Conservation (phyloP, 371 early-diverging fungal species). For the Umbelopsis sp. region DNA sequence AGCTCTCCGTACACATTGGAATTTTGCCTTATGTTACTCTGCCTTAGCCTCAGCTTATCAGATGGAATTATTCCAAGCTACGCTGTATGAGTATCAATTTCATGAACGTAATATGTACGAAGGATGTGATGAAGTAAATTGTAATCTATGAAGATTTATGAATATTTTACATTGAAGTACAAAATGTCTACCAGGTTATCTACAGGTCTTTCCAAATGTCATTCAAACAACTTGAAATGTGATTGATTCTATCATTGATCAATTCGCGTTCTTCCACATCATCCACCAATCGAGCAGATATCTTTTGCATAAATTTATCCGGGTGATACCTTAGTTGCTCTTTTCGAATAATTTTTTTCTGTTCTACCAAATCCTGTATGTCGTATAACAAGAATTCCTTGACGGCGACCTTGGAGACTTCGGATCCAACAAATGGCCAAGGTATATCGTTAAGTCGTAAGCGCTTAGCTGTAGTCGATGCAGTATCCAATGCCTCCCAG, state of each 20-base stretch:
- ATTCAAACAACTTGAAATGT: constrained; percentile 47
- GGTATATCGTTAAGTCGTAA: constrained; percentile 32
- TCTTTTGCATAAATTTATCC: constrained; percentile 46
- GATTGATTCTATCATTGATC: constrained; percentile 31
- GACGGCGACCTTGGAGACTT: constrained; percentile 24
- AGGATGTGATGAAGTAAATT: not conserved
- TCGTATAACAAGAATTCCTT: constrained; percentile 29
- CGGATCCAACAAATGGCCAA: constrained; percentile 37
- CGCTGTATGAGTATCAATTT: too few relatives aligned
- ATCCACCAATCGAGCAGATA: constrained; percentile 34
- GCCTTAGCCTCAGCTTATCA: too few relatives aligned
- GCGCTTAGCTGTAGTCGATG: constrained; percentile 21
- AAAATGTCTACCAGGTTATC: too few relatives aligned
- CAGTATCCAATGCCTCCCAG: constrained; percentile 33
- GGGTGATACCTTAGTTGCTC: constrained; percentile 52
- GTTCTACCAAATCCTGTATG: constrained; percentile 18
- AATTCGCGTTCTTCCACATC: constrained; percentile 32
- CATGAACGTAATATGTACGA: too few relatives aligned
- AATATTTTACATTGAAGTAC: not conserved
- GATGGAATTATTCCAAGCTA: too few relatives aligned
- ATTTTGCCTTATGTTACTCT: too few relatives aligned
- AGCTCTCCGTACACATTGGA: too few relatives aligned
- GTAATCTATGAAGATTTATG: not conserved
- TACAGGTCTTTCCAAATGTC: constrained; percentile 36
- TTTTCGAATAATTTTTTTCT: constrained; percentile 40